Percentiles rank a stretch among this genome's conserved stretches.
These are phyloP conservation scores for Juncus effusus DNA, from an alignment of 176 grass and related monocot species.

Conservation along the genomic window DNA sequence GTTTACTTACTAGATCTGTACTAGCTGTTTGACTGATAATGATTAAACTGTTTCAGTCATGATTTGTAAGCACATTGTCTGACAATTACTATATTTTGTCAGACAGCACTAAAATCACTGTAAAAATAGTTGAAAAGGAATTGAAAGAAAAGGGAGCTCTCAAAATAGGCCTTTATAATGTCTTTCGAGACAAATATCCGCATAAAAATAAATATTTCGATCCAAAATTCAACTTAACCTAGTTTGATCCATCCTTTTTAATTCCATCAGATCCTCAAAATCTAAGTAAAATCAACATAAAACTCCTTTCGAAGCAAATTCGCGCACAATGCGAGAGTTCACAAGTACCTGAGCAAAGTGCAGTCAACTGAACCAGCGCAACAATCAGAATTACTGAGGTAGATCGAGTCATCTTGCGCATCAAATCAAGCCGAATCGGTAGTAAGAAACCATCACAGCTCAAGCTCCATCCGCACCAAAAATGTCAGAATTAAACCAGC, in stretches of 20 bases:
- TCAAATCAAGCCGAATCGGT: slow-evolving; percentile 17
- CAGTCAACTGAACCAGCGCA: slow-evolving; percentile 21
- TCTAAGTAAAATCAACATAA: not conserved
- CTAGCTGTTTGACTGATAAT: not conserved
- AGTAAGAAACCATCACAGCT: slow-evolving; percentile 26
- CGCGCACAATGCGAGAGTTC: not conserved
- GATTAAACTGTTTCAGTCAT: not conserved
- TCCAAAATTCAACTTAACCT: not conserved
- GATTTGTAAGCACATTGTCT: not conserved
- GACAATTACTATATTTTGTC: slow-evolving; percentile 1
- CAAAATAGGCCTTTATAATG: slow-evolving; percentile 5
- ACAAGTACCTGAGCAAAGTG: slow-evolving; percentile 38
- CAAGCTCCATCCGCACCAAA: slow-evolving; percentile 18
- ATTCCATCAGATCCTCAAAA: slow-evolving; percentile 8
- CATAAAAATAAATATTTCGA: not conserved
- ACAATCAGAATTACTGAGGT: slow-evolving; percentile 1
- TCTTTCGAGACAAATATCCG: not conserved
- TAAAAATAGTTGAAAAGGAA: too few relatives aligned
- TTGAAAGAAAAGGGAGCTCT: not conserved
- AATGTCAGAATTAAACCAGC: not conserved
- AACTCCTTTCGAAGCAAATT: slow-evolving; percentile 10
- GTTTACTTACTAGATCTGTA: slow-evolving; percentile 1
- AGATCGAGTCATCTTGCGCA: slow-evolving; percentile 13
- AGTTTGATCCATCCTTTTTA: not conserved
- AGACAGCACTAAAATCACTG: slow-evolving; percentile 10